Evolutionary conservation across 495 filamentous ascomycete species (phyloP), one percentile per base, ranked within the genome.

Genomic region (Neohortaea acidophila): DNA sequence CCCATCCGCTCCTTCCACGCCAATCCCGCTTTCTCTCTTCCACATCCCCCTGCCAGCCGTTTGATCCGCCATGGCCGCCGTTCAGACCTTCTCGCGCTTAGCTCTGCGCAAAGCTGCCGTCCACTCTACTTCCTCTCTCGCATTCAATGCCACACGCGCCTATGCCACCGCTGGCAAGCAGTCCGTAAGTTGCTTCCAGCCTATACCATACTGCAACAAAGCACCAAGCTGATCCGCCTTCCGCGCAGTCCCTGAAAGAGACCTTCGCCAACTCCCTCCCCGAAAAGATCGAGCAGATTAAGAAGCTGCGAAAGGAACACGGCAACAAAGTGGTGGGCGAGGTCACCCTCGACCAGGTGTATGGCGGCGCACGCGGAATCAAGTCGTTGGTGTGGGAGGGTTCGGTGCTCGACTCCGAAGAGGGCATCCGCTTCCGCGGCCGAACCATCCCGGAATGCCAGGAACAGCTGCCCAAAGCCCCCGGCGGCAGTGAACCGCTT

Each of bases 341-440:
- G 72, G 83, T 99, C 59, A 99, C 91, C 42, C 77, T 99, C 53
- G 89, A 96, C 69, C 91, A 99, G 66, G 89, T 89, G 53, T 96
- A 96, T 60, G 89, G 89, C 68, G 89, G 89, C 74, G 91, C 91
- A 52, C 84, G 91, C 69, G 91, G 89, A 47, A 91, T 97, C 65
- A 97, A 96, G 69, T 81, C 79, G 50, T 76, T 97, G 39, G 89
- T 96, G 39, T 96, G 89, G 89, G 89, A 97, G 74, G 89, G 89
- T 46, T 97, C 89, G 48, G 91, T 97, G 54, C 78, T 97, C 43
- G 89, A 97, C 64, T 73, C 84, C 29, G 86, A 97, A 70, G 87
- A 97, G 70, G 89, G 89, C 65, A 97, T 97, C 65, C 84, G 91
- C 47, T 97, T 97, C 73, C 75, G 91, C 60, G 89, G 91, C 64